phyloP scores from a whole-genome alignment of 2,329 filamentous ascomycete species.

The Fusarium dimerum region DNA sequence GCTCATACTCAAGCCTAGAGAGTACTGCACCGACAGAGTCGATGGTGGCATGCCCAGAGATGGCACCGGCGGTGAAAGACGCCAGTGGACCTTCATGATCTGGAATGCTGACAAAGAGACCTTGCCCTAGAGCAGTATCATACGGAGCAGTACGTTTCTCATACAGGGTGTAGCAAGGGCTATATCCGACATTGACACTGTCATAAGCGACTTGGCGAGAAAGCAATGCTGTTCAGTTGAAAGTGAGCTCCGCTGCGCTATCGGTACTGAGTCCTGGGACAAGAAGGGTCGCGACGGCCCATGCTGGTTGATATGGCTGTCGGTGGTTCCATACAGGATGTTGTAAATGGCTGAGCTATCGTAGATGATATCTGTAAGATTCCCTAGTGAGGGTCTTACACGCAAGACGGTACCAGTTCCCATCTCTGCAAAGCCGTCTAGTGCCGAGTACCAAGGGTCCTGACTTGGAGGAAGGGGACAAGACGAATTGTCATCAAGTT shows the following conservation, averaged over 20 bases:
- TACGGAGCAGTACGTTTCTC: background rate
- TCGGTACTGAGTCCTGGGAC: conserved; percentile 18
- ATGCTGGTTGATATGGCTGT: conserved; percentile 25
- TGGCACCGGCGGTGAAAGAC: conserved; percentile 44
- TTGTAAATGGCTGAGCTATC: conserved; percentile 25
- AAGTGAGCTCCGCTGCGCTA: conserved; percentile 9
- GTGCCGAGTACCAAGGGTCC: conserved; percentile 29
- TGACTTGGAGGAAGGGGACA: conserved; percentile 18
- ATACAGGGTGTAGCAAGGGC: conserved; percentile 22
- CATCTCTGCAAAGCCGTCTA: conserved; percentile 15
- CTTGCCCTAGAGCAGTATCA: conserved; percentile 14
- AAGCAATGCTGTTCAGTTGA: conserved; percentile 19
- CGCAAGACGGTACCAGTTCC: conserved; percentile 26
- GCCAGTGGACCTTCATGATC: conserved; percentile 49
- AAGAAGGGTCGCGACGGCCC: conserved; percentile 26
- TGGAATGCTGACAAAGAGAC: conserved; percentile 40
- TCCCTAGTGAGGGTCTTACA: conserved; percentile 23
- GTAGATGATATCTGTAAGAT: conserved; percentile 17
- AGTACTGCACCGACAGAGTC: conserved; percentile 47
- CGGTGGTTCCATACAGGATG: conserved; percentile 26
- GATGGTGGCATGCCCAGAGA: conserved; percentile 46
- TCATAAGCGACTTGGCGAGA: conserved; percentile 28
- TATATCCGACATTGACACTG: conserved; percentile 22
- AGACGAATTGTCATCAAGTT: conserved; percentile 7
- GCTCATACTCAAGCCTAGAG: conserved; percentile 34